A percentile compares a stretch with the other conserved stretches of the same genome.
Conservation (phyloP, 108 stramenopile genomes). For the Skeletonema costatum region DNA sequence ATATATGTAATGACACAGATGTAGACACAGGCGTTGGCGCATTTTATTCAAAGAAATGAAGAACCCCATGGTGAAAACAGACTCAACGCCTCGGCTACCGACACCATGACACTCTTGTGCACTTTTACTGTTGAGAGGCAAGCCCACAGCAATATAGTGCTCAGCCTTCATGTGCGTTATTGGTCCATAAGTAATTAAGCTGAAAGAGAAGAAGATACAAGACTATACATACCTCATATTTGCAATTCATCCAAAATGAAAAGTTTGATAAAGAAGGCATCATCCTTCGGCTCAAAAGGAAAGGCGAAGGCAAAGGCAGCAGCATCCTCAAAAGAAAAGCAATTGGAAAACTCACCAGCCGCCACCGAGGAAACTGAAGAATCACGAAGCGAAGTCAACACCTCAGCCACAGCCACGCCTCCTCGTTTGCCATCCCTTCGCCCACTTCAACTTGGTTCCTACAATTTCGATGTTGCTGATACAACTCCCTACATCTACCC, state of each 20-base stretch:
- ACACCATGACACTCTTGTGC: no score
- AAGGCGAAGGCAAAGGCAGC: not conserved
- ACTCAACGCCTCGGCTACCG: no score
- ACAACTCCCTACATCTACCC: constrained; percentile 21
- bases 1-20: not conserved
- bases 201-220: not conserved
- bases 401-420: not conserved
- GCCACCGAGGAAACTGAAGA: not conserved
- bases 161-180: no score
- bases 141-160: no score
- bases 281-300: not conserved
- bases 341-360: not conserved
- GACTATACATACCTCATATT: not conserved
- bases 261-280: not conserved
- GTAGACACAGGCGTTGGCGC: not conserved
- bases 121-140: no score
- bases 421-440: constrained; percentile 1
- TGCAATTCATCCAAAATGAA: not conserved
- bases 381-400: not conserved
- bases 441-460: constrained; percentile 36
- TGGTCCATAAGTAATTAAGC: no score
- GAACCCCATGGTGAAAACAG: no score
- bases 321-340: not conserved
- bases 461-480: constrained; percentile 13
- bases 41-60: not conserved